A percentile compares a stretch with the other conserved stretches of the same genome.
These are phyloP conservation scores for Pichia sp. DNA, from an alignment of 1,139 yeast genomes.

Conservation along the genomic window DNA sequence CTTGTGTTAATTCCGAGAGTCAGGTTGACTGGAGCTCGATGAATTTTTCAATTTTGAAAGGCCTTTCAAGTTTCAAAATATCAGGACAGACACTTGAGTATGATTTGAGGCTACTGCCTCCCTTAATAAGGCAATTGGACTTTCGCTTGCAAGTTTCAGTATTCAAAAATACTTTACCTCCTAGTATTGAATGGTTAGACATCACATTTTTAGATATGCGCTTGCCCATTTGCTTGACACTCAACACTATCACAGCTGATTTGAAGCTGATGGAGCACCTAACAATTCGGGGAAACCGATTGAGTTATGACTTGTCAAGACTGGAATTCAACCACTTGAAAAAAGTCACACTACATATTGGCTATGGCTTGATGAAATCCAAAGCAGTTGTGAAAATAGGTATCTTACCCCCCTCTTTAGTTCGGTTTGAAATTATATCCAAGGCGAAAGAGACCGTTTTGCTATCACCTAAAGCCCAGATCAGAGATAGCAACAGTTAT, in stretches of 20 bases:
- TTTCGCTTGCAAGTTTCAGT: slow-evolving; percentile 4
- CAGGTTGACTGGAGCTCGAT: slow-evolving; percentile 7
- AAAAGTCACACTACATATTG: slow-evolving; percentile 1
- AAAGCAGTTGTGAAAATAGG: slow-evolving; percentile 6
- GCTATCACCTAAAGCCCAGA: slow-evolving; percentile 2
- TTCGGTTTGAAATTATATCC: slow-evolving; percentile 8
- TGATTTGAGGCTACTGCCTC: slow-evolving; percentile 7
- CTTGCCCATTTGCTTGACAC: neutral
- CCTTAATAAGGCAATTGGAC: slow-evolving; percentile 1
- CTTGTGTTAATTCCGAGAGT: slow-evolving; percentile 3
- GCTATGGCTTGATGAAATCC: slow-evolving; percentile 2
- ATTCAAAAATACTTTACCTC: slow-evolving; percentile 6
- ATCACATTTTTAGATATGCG: slow-evolving; percentile 4
- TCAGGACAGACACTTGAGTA: slow-evolving; percentile 6
- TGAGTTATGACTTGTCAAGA: slow-evolving; percentile 6
- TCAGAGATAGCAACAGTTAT: neutral
- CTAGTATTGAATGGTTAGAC: neutral
- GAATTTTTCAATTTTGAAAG: slow-evolving; percentile 6
- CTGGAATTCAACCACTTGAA: slow-evolving; percentile 6
- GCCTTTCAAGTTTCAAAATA: slow-evolving; percentile 5
- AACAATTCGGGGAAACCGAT: slow-evolving; percentile 3
- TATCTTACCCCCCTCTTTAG: neutral
- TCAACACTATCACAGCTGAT: slow-evolving; percentile 1
- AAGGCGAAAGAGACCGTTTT: slow-evolving; percentile 5
- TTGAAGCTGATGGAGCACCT: neutral